phyloP scores from a whole-genome alignment of 1,139 yeast genomes.

The Taiozyma sp. region DNA sequence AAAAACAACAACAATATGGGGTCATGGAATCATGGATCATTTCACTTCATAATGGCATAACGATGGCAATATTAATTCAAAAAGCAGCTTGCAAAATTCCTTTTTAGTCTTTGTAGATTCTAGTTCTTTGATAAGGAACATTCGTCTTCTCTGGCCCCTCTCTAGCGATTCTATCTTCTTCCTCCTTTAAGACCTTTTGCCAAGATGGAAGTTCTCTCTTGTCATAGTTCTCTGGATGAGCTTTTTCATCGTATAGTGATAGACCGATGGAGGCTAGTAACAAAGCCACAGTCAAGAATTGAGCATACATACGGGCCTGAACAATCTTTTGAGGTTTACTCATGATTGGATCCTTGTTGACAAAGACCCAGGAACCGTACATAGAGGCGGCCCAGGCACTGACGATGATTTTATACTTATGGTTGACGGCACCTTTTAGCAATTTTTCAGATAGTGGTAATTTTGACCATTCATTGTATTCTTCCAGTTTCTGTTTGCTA shows the following conservation, averaged over 20 bases:
- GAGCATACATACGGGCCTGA: conserved; percentile 94
- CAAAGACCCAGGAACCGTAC: conserved; percentile 77
- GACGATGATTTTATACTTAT: conserved; percentile 74
- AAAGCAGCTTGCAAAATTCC: background rate
- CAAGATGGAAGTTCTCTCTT: conserved; percentile 35
- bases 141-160: conserved; percentile 8
- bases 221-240: conserved; percentile 36
- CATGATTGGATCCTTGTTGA: conserved; percentile 74
- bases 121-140: conserved; percentile 20
- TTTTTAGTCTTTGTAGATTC: conserved; percentile 22
- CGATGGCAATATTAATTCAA: background rate
- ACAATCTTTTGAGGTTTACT: conserved; percentile 81
- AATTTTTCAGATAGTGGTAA: conserved; percentile 42
- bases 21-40: background rate
- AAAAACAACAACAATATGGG: background rate
- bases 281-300: conserved; percentile 66
- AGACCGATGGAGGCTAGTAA: conserved; percentile 61
- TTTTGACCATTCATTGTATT: conserved; percentile 46
- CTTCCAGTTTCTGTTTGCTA: conserved; percentile 40
- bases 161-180: conserved; percentile 20
- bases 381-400: conserved; percentile 85
- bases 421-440: conserved; percentile 41
- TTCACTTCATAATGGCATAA: background rate
- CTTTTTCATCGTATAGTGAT: conserved; percentile 57
- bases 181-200: conserved; percentile 38